Base-by-base conservation (phyloP, 345 rosid genomes). In the Aquilaria sinensis region DNA sequence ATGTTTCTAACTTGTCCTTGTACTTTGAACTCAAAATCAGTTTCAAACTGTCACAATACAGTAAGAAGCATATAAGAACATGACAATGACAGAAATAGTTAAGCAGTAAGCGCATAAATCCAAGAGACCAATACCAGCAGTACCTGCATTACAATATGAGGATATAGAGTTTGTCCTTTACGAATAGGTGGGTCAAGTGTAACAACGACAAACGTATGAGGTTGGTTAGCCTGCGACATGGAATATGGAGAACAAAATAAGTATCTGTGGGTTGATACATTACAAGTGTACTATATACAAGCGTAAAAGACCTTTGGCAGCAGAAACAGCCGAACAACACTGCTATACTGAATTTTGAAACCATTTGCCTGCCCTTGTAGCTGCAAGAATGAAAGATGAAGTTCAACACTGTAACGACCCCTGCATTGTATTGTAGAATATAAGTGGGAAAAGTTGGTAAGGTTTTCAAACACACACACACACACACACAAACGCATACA, bases 181-280 rank as follows among this genome's bases (percentile, higher is more conserved):
- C 96, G 93, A 65, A 94, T 94, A 29, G 97, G 97, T 31, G 99
- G 99, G 79, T 94, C 99, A 61, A 94, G 91, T 69, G 96, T 85
- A 63, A 94, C 83, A 53, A 94, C 77, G 61, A 94, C 97, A 82
- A 88, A 84, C 2, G 99, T 90, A 70, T 88, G 97, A 12, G 99
- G 96, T 77, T 94, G 99, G 81, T 88, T 90, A 58, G 90, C 86
- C 97, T 94, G 81, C 60, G n/a, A 70, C 30, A 67, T 47, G 70
- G 45, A 67, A 32, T 62, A 69, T 37, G 64, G n/a, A 55, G 53
- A 47, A 23, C 49, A 33, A 56, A 56, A 54, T 32, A 54, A 74
- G 58, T 10, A 45, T 6, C 66, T 41, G 16, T 43, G 30, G 47
- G 56, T 23, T n/a, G 45, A 64, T 15, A 47, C 13, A 41, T 43